A percentile compares a stretch with the other conserved stretches of the same genome.
phyloP scores from a whole-genome alignment of 1,139 yeast species.

The Nadsonia starkeyi-henricii region DNA sequence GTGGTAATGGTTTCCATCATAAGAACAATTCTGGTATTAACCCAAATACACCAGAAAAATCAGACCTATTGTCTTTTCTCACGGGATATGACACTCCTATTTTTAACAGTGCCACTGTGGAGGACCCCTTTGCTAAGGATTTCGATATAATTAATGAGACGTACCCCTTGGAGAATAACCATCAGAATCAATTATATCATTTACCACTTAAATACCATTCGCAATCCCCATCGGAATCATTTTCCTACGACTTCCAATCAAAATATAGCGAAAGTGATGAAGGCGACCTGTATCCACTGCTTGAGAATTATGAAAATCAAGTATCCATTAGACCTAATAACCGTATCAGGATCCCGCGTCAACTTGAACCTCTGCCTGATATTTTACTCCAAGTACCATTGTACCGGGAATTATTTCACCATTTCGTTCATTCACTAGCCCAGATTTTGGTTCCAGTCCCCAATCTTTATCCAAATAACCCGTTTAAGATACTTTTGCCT shows the following conservation, averaged over 20 bases:
- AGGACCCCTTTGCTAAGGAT: conserved; percentile 2
- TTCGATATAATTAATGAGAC: conserved; percentile 5
- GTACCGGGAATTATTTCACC: conserved; percentile 46
- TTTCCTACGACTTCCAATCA: background rate
- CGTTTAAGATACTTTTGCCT: conserved; percentile 52
- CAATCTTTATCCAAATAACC: conserved; percentile 41
- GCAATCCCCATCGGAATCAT: background rate
- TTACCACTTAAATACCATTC: conserved; percentile 1
- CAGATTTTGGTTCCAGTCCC: conserved; percentile 59
- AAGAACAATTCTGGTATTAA: background rate
- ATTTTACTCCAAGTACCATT: conserved; percentile 42
- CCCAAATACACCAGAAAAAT: background rate
- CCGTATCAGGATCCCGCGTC: conserved; percentile 30
- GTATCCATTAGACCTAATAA: conserved; percentile 1
- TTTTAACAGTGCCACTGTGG: background rate
- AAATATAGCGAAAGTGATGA: conserved; percentile 4
- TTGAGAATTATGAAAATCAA: conserved; percentile 7
- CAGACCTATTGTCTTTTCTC: too few species aligned
- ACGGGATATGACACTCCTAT: too few species aligned
- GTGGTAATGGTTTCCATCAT: too few species aligned
- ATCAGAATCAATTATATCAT: background rate
- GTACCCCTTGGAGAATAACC: conserved; percentile 1
- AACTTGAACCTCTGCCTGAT: conserved; percentile 44
- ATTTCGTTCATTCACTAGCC: conserved; percentile 51
- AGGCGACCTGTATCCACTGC: conserved; percentile 1